Percentiles rank a stretch among this genome's conserved stretches.
Conservation (phyloP, 768 basidiomycete genomes). For the Paxillus involutus region DNA sequence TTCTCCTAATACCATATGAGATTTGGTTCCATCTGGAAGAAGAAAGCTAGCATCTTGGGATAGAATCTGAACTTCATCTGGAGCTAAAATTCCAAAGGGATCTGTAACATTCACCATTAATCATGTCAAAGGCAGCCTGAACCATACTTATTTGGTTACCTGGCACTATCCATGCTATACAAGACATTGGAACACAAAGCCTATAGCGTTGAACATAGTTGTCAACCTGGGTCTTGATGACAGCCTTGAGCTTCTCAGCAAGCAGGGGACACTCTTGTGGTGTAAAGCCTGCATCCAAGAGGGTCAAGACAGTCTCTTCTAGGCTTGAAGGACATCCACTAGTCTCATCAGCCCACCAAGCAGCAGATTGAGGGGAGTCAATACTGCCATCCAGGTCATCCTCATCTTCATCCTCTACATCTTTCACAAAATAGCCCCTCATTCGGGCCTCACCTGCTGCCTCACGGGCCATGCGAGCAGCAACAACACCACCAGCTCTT, state of each 20-base stretch:
- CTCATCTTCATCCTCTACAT: constrained; percentile 40
- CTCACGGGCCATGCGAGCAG: constrained; percentile 37
- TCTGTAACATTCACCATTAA: constrained; percentile 36
- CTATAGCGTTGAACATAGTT: constrained; percentile 41
- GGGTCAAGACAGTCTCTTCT: constrained; percentile 58
- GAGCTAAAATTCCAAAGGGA: constrained; percentile 46
- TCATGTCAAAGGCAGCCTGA: not conserved
- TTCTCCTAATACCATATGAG: constrained; percentile 54
- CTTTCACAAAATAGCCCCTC: constrained; percentile 40
- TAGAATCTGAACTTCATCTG: constrained; percentile 59
- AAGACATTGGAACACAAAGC: constrained; percentile 57
- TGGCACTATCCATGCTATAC: constrained; percentile 61
- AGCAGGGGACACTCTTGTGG: constrained; percentile 51
- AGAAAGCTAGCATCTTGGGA: constrained; percentile 44
- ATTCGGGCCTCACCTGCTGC: constrained; percentile 38
- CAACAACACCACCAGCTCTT: constrained; percentile 41
- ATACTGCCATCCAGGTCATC: constrained; percentile 28
- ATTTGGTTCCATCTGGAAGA: constrained; percentile 40
- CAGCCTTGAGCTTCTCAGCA: constrained; percentile 50
- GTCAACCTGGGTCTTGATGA: constrained; percentile 46
- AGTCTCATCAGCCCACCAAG: constrained; percentile 70
- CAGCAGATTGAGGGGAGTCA: constrained; percentile 44
- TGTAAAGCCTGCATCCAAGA: constrained; percentile 60
- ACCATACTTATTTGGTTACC: constrained; percentile 29
- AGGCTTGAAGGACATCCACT: constrained; percentile 60